phyloP scores from a whole-genome alignment of 179 eudicot species.

The Camellia oleifera region DNA sequence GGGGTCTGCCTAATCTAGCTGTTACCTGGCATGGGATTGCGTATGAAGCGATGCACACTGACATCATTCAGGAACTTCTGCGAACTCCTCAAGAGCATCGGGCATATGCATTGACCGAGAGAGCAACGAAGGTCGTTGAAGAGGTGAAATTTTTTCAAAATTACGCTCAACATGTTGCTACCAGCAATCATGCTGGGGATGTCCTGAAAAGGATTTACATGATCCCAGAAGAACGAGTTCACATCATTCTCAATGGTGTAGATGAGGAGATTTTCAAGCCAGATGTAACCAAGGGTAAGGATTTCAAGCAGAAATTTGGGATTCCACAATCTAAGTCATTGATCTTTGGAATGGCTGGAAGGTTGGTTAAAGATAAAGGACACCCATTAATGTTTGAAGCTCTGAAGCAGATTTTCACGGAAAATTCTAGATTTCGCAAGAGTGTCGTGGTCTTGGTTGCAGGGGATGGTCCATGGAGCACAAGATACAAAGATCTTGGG shows the following conservation, averaged over 20 bases:
- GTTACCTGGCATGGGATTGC: constrained; percentile 63
- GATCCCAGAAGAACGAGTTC: constrained; percentile 58
- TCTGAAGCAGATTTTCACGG: constrained; percentile 34
- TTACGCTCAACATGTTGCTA: constrained; percentile 64
- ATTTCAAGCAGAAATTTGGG: constrained; percentile 31
- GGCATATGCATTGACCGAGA: constrained; percentile 29
- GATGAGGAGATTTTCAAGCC: constrained; percentile 50
- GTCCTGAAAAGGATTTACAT: constrained; percentile 49
- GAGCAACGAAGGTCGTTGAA: constrained; percentile 36
- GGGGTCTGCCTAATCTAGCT: constrained; percentile 37
- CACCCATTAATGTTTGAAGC: constrained; percentile 58
- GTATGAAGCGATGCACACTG: constrained; percentile 47
- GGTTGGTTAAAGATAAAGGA: constrained; percentile 62
- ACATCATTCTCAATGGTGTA: constrained; percentile 52
- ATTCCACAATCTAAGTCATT: constrained; percentile 29
- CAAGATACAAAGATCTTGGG: constrained; percentile 50
- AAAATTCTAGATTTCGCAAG: constrained; percentile 30
- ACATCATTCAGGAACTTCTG: constrained; percentile 48
- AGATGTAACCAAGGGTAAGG: constrained; percentile 22
- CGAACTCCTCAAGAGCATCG: constrained; percentile 28
- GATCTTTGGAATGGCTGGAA: constrained; percentile 52
- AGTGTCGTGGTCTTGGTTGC: constrained; percentile 43
- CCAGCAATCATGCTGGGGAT: constrained; percentile 54
- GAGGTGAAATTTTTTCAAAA: constrained; percentile 47
- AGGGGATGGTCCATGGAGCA: constrained; percentile 63